Base-by-base conservation (phyloP, 371 early-diverging fungal genomes). In the Rhizoclosmatium hyalinum region DNA sequence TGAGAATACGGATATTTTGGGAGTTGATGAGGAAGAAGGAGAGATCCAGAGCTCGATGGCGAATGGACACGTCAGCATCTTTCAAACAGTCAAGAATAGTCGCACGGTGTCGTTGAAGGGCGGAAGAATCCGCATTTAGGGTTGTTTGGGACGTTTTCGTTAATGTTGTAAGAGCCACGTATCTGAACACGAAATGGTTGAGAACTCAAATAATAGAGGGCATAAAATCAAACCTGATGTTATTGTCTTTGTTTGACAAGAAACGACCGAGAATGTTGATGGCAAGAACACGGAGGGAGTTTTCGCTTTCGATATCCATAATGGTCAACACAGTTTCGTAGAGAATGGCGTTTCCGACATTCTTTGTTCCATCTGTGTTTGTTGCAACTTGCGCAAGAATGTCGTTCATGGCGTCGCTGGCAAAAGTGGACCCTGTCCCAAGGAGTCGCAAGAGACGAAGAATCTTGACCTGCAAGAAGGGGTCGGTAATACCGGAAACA, bases 231-330 rank as follows among this genome's bases (percentile, higher is more conserved):
- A 89, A 96, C 91, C 96, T 90, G 73, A 96, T 96, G 80, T 98
- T 98, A 86, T 97, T 98, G 81, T 98, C 99, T 53, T 92, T 83
- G 85, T 98, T 95, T 61, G 91, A 90, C 80, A 98, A 82, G 83
- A 98, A 97, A 69, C 93, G 91, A 71, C 99, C 99, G 10, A 98
- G 90, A 81, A 98, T 96, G 77, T 98, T 98, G 78, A 98, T 94
- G 42, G 96, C 99, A 76, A 98, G 80, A 43, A 96, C 95, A 42
- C 98, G 92, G 74, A 98, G 85, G 10, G 95, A 93, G 60, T 87
- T 90, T 71, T 97, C 98, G 65, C 94, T 93, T 72, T 96, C 93
- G 53, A 95, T 94, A 50, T 94, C 93, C 94, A 98, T 93, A 70
- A 96, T 96, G 0, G 98, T 97, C 80, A 95, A 79, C 0, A 96